Percentiles rank a stretch among this genome's conserved stretches.
phyloP scores from a whole-genome alignment of 2,329 filamentous ascomycete species.

The Nannizziopsis arthrosporioides region DNA sequence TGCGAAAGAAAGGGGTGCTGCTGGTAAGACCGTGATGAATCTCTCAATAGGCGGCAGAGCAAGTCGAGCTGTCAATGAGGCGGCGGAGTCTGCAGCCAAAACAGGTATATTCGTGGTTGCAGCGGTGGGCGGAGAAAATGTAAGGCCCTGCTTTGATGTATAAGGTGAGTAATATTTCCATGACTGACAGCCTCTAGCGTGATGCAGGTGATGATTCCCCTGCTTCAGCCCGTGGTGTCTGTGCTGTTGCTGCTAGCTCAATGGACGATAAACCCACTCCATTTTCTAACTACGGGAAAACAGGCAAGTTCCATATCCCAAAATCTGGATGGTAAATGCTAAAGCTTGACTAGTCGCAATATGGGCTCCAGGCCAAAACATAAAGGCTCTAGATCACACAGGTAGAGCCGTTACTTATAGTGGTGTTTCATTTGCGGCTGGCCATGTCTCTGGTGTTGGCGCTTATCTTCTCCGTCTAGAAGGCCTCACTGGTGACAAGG shows the following conservation, averaged over 20 bases:
- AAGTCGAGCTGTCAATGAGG: constrained; percentile 29
- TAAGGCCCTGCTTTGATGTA: constrained; percentile 7
- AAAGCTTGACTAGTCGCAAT: constrained; percentile 35
- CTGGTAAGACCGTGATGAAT: constrained; percentile 25
- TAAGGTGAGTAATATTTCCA: too few relatives aligned
- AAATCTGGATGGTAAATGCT: not conserved
- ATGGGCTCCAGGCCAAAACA: constrained; percentile 45
- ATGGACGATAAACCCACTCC: constrained; percentile 24
- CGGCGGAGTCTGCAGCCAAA: constrained; percentile 26
- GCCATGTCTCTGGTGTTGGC: constrained; percentile 43
- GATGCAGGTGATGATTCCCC: constrained; percentile 28
- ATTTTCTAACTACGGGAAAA: constrained; percentile 34
- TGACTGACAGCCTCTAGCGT: constrained; percentile 13
- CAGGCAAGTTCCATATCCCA: constrained; percentile 18
- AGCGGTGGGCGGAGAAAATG: constrained; percentile 30
- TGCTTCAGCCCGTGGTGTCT: constrained; percentile 28
- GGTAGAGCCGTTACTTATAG: constrained; percentile 29
- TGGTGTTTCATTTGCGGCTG: constrained; percentile 29
- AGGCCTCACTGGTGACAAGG: constrained; percentile 34
- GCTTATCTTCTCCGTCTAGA: constrained; percentile 44
- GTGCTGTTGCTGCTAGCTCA: constrained; percentile 33
- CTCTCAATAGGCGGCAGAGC: constrained; percentile 27
- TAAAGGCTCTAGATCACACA: constrained; percentile 37
- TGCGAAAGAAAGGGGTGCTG: constrained; percentile 21
- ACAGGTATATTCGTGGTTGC: constrained; percentile 32